Evolutionary conservation across 192 early-diverging fungal genomes (phyloP), one percentile per base, ranked within the genome.

Genomic region (Funneliformis geosporum): DNA sequence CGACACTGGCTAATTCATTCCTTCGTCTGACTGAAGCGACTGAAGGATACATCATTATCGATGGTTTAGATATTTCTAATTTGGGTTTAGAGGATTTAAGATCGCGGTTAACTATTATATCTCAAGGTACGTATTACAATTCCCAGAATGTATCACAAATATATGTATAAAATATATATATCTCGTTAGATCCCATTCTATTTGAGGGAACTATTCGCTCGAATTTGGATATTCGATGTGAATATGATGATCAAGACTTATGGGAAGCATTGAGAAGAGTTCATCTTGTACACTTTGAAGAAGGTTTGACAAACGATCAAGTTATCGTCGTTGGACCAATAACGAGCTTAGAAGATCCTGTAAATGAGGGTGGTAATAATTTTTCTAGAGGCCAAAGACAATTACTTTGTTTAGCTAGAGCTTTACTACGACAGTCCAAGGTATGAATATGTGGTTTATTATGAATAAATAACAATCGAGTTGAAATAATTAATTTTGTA

Each of bases 191-290:
- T 80, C 87, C 88, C 9, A 80, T 86, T 21, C 70, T 88, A 33
- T 85, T 88, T 71, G 85, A 85, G 73, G 89, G 89, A 27, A 89
- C 85, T 23, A 79, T 90, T 38, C 87, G 96, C 21, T 93, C 93
- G 72, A 98, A 98, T 83, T 81, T 99, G 23, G 97, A 99, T 82
- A 96, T 96, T 7, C 94, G 96, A 80, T 86, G 82, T 61, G 92
- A 95, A 82, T 91, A 91, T 81, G 85, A 81, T 38, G 98, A 99
- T 65, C 85, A 87, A 68, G 84, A 89, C 25, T 83, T 98, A n/a
- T 96, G 91, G 91, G 87, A 91, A 21, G 90, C 92, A 8, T 87
- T 99, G 39, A 84, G 86, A 61, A 84, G 94, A 8, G 94, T 96
- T 7, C 92, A 93, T 71, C 80, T 97, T 69, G 78, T 89, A 33